Evolutionary conservation across 2,329 filamentous ascomycete genomes (phyloP).

Genomic region (Intubia oerlemansii): DNA sequence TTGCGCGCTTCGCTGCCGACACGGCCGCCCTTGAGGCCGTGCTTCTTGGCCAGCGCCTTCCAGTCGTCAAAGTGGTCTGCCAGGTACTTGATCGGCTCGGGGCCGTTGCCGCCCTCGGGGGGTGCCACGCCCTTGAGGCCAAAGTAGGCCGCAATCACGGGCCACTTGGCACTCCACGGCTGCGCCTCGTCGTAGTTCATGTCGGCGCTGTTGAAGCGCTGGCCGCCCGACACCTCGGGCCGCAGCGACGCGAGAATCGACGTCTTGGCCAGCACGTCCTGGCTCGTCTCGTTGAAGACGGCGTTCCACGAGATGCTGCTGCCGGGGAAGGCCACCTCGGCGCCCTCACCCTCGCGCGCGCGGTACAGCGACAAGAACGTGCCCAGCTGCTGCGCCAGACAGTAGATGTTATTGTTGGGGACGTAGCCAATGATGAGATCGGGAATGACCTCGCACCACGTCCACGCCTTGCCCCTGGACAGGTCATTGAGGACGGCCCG

Average conservation of each 20-base stretch:
- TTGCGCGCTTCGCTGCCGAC: conserved; percentile 14
- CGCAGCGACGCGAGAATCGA: conserved; percentile 19
- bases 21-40: conserved; percentile 12
- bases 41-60: conserved; percentile 13
- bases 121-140: conserved; percentile 18
- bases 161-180: conserved; percentile 22
- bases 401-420: conserved; percentile 20
- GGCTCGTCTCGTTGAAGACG: conserved; percentile 17
- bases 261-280: conserved; percentile 17
- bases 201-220: conserved; percentile 21
- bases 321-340: conserved; percentile 18
- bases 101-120: conserved; percentile 10
- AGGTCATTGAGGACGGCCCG: conserved; percentile 17
- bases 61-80: conserved; percentile 13
- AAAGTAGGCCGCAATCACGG: conserved; percentile 22
- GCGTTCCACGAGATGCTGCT: conserved; percentile 15
- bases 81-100: conserved; percentile 13
- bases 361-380: conserved; percentile 17
- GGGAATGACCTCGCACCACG: conserved; percentile 21
- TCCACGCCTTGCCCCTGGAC: conserved; percentile 18
- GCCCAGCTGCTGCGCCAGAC: conserved; percentile 17
- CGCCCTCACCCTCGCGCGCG: conserved; percentile 16
- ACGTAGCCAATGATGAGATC: conserved; percentile 22
- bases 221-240: conserved; percentile 16
- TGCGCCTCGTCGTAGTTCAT: conserved; percentile 13